Conservation (phyloP, 1,139 yeast species). For the Kodamaea sp. region DNA sequence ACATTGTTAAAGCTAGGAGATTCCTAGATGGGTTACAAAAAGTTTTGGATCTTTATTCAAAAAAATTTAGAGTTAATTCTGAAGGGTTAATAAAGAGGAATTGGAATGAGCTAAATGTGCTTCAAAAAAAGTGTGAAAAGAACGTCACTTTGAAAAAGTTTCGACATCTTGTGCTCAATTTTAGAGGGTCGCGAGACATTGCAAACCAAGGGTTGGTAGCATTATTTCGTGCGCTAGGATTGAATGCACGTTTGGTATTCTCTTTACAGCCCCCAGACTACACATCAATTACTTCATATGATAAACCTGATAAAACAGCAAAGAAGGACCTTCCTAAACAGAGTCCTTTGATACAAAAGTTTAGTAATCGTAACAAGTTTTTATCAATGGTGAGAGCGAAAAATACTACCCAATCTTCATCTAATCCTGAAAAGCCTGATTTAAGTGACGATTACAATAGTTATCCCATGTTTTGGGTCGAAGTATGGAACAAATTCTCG, state of each 20-base stretch:
- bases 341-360: background rate
- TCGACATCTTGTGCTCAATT: conserved; percentile 33
- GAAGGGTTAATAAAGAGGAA: conserved; percentile 45
- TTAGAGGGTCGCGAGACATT: conserved; percentile 71
- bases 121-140: conserved; percentile 17
- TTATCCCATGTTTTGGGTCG: conserved; percentile 87
- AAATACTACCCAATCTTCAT: background rate
- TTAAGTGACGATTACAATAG: conserved; percentile 8
- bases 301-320: conserved; percentile 10
- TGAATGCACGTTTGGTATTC: conserved; percentile 70
- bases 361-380: conserved; percentile 5
- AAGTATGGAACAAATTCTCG: conserved; percentile 78
- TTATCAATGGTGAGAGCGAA: conserved; percentile 10
- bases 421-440: background rate
- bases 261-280: conserved; percentile 91
- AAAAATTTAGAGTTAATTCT: conserved; percentile 49
- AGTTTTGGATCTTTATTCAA: conserved; percentile 60
- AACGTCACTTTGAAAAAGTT: conserved; percentile 38
- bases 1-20: conserved; percentile 56
- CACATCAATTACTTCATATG: conserved; percentile 34
- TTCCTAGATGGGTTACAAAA: conserved; percentile 72
- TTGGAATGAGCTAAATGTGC: conserved; percentile 54
- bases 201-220: conserved; percentile 89
- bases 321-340: conserved; percentile 5
- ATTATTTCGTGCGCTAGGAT: conserved; percentile 63